phyloP scores from a whole-genome alignment of 345 rosid species.

The Euphorbia pulcherrima region DNA sequence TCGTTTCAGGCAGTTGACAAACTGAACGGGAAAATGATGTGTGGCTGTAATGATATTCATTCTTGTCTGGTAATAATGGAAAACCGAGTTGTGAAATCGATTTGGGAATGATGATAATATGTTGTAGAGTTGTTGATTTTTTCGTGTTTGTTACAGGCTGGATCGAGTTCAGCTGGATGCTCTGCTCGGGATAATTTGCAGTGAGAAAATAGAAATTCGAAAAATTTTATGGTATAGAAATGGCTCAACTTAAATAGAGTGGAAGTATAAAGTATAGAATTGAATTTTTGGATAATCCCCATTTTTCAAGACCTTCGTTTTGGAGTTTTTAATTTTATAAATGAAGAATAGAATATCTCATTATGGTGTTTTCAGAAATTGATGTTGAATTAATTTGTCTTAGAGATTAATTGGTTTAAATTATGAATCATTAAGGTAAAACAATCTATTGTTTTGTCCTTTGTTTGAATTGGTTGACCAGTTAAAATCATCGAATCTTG shows the following conservation, averaged over 20 bases:
- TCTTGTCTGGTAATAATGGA: slow-evolving; percentile 20
- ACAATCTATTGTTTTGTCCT: too few relatives aligned
- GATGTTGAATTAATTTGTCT: too few relatives aligned
- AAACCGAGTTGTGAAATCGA: background rate
- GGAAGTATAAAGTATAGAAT: background rate
- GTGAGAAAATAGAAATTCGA: background rate
- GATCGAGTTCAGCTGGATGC: slow-evolving; percentile 7
- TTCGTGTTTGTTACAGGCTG: slow-evolving; percentile 1
- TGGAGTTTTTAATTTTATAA: too few relatives aligned
- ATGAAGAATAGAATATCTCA: too few relatives aligned
- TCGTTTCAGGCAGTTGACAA: slow-evolving; percentile 58
- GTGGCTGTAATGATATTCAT: slow-evolving; percentile 35
- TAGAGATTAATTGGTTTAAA: too few relatives aligned
- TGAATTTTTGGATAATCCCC: background rate
- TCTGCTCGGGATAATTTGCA: slow-evolving; percentile 4
- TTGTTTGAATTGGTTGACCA: too few relatives aligned
- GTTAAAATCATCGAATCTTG: too few relatives aligned
- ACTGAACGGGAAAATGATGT: slow-evolving; percentile 51
- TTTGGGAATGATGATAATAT: background rate
- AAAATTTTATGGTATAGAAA: background rate
- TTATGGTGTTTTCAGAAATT: too few relatives aligned
- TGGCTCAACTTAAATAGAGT: background rate
- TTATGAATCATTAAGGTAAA: too few relatives aligned
- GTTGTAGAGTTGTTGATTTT: background rate
- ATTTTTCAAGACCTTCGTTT: too few relatives aligned